Base-by-base conservation (phyloP, 495 filamentous ascomycete genomes). In the Hypoxylon trugodes region DNA sequence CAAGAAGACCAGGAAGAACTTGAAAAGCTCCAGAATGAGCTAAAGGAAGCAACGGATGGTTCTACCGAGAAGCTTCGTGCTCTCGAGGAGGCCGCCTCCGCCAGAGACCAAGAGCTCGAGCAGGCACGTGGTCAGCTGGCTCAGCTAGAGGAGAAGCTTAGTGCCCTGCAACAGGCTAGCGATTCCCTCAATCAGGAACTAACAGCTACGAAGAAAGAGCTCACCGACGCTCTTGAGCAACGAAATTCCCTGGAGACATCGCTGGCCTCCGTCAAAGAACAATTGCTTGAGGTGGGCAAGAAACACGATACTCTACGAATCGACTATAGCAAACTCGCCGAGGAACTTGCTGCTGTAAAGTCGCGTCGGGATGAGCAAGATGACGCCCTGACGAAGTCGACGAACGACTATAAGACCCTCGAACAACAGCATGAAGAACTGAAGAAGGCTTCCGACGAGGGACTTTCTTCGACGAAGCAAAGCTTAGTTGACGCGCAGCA, bases 141-240 rank as follows among this genome's bases (percentile, higher is more conserved):
- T 18, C 30, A 62, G n/a, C 37, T 52, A 4, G 57, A 62, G 13
- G 64, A 53, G n/a, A 61, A 62, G 41, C 37, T 62, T n/a, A 62
- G 24, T 24, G 5, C 38, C n/a, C 33, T 67, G 35, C 64, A 67
- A 28, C 52, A 67, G 37, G 41, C 54, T 10, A 67, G 61, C 33
- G 53, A 37, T 22, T 47, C 52, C 4, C 12, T 61, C 16, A 61
- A 47, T 26, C 51, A 66, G 41, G 63, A 66, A 19, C 45, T 66
- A 2, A 61, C 63, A 1, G 32, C 16, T 1, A 35, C 38, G 9
- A 66, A 61, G 52, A 45, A 41, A 32, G 38, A 66, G 36, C 30
- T 61, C 4, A 52, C 57, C 16, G 57, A 61, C 19, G 37, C 30
- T 12, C 35, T 66, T 21, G 52, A 66, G 33, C 63, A 66, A 33